Evolutionary conservation across 192 early-diverging fungal species (phyloP).

Genomic region (Podila epicladia): DNA sequence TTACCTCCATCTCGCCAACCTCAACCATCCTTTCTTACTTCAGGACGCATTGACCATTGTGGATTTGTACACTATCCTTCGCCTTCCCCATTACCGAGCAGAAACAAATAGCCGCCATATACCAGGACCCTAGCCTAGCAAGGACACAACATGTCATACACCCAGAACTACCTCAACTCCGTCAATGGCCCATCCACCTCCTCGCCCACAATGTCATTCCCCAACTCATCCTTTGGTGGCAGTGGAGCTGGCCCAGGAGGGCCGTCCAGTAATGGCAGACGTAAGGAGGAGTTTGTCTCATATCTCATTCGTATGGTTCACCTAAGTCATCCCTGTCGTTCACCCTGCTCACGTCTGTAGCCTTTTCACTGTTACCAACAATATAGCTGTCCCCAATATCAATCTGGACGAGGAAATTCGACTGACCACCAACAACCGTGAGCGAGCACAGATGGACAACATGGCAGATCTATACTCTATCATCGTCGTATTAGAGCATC

Average conservation of each 20-base stretch:
- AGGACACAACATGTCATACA: neutral
- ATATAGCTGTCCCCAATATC: constrained; percentile 19
- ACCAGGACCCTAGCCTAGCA: neutral
- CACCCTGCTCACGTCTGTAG: neutral
- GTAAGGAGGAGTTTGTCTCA: neutral
- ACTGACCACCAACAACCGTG: constrained; percentile 83
- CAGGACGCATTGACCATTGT: no score
- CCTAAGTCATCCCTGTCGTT: neutral
- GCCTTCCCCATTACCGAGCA: neutral
- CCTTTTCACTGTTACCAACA: neutral
- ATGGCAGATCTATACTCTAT: constrained; percentile 94
- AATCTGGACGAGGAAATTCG: constrained; percentile 72
- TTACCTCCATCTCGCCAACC: no score
- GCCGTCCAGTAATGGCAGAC: constrained; percentile 13
- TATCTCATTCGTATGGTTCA: no score
- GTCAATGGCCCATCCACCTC: constrained; percentile 36
- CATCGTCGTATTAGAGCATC: constrained; percentile 88
- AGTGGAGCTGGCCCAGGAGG: neutral
- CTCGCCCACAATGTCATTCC: constrained; percentile 18
- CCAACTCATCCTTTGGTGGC: constrained; percentile 26
- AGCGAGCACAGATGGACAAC: constrained; percentile 92
- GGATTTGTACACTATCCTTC: no score
- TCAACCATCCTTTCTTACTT: no score
- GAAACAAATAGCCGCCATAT: neutral
- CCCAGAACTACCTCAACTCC: constrained; percentile 38